Evolutionary conservation across 1,284 basidiomycete genomes (phyloP).

Genomic region (Trichosporon faecale): DNA sequence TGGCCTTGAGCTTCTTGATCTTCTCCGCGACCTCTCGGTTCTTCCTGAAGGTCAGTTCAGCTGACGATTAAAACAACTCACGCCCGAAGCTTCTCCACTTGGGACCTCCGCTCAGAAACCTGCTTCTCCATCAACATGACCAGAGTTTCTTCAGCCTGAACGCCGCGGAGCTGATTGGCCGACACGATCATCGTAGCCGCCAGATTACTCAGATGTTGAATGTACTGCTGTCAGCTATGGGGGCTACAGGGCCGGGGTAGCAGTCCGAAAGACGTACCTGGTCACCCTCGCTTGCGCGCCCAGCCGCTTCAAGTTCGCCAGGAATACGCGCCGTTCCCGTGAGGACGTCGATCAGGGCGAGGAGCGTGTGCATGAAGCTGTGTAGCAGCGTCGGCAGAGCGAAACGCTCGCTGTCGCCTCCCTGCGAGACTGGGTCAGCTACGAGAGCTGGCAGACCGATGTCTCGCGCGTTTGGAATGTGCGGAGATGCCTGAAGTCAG

Average conservation of each 20-base stretch:
- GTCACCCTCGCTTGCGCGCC: conserved; percentile 45
- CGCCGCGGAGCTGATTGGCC: conserved; percentile 41
- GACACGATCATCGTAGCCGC: conserved; percentile 48
- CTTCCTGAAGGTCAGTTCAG: conserved; percentile 17
- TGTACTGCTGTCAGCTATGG: conserved; percentile 34
- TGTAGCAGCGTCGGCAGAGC: conserved; percentile 39
- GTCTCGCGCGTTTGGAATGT: conserved; percentile 35
- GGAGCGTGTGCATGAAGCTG: conserved; percentile 45
- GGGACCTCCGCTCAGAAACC: conserved; percentile 33
- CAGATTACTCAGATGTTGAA: conserved; percentile 47
- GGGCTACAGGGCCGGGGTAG: not conserved
- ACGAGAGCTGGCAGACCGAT: conserved; percentile 36
- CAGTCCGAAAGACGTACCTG: conserved; percentile 33
- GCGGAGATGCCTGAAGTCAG: conserved; percentile 32
- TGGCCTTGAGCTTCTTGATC: conserved; percentile 20
- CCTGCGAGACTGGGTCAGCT: conserved; percentile 24
- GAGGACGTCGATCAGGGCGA: conserved; percentile 41
- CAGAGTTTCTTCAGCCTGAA: conserved; percentile 47
- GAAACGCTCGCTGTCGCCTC: conserved; percentile 23
- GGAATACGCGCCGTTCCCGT: conserved; percentile 42
- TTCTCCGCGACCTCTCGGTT: conserved; percentile 21
- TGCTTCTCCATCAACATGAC: conserved; percentile 49
- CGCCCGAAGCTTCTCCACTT: conserved; percentile 35
- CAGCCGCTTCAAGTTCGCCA: conserved; percentile 35
- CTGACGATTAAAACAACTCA: conserved; percentile 20